These are phyloP conservation scores for Crucibulum laeve DNA, from an alignment of 768 basidiomycete species.

Conservation along the genomic window DNA sequence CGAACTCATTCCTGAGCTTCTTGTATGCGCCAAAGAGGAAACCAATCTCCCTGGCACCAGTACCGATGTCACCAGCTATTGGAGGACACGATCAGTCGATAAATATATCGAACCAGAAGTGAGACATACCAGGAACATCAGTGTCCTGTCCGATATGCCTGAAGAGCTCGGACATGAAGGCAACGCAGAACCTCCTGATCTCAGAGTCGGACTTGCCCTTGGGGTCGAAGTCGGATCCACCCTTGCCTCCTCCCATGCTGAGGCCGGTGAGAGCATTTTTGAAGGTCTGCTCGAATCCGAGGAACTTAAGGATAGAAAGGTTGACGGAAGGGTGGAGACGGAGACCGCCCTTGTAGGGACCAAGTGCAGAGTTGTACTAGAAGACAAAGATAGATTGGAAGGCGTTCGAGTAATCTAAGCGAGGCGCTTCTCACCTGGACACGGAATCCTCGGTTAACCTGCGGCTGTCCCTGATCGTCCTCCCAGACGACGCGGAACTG, in stretches of 20 bases:
- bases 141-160: conserved; percentile 71
- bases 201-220: conserved; percentile 76
- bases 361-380: conserved; percentile 73
- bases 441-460: conserved; percentile 72
- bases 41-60: conserved; percentile 71
- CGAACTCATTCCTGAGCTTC: conserved; percentile 66
- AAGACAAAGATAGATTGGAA: conserved; percentile 2
- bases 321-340: conserved; percentile 78
- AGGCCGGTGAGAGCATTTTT: conserved; percentile 77
- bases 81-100: neutral
- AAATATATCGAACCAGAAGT: conserved; percentile 1
- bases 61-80: conserved; percentile 66
- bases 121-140: conserved; percentile 56
- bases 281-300: conserved; percentile 79
- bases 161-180: conserved; percentile 75
- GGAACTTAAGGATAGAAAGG: conserved; percentile 80
- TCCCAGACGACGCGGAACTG: conserved; percentile 81
- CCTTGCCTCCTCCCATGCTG: conserved; percentile 78
- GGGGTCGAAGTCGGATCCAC: conserved; percentile 77
- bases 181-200: conserved; percentile 64
- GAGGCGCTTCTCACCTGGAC: conserved; percentile 47
- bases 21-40: conserved; percentile 80
- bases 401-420: neutral
- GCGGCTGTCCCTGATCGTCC: conserved; percentile 58
- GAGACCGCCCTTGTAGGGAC: conserved; percentile 77